Evolutionary conservation across 257 asterid species (phyloP).

Genomic region (Plantago ovata): DNA sequence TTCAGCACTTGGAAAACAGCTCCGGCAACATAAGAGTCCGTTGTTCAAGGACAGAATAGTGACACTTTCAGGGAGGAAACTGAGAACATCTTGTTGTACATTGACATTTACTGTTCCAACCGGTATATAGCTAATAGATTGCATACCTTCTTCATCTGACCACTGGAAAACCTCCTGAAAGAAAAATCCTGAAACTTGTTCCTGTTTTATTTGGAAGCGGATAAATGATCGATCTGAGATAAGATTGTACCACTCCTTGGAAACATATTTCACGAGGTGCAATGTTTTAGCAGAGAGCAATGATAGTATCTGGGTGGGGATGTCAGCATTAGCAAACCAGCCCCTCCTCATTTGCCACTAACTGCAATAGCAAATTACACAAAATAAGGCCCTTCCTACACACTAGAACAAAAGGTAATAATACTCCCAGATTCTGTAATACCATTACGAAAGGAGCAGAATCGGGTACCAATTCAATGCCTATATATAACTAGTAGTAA

Average conservation of each 20-base stretch:
- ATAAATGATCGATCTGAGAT: slow-evolving; percentile 49
- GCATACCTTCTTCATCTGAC: slow-evolving; percentile 30
- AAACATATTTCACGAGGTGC: slow-evolving; percentile 43
- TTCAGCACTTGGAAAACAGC: slow-evolving; percentile 29
- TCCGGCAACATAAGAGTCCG: slow-evolving; percentile 64
- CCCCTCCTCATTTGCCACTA: slow-evolving; percentile 24
- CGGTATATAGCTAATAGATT: slow-evolving; percentile 45
- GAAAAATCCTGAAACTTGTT: slow-evolving; percentile 49
- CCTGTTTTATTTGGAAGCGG: slow-evolving; percentile 28
- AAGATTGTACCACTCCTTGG: slow-evolving; percentile 48
- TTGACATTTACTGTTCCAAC: slow-evolving; percentile 8
- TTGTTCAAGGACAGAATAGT: slow-evolving; percentile 41
- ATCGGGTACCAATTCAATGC: too few species aligned
- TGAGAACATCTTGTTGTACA: slow-evolving; percentile 25
- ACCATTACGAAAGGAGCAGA: too few species aligned
- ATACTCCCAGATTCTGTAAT: too few species aligned
- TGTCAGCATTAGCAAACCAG: slow-evolving; percentile 38
- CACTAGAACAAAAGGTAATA: too few species aligned
- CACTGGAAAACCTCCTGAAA: slow-evolving; percentile 46
- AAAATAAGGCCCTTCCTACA: too few species aligned
- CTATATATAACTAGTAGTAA: too few species aligned
- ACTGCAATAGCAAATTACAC: too few species aligned
- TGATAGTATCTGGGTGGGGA: slow-evolving; percentile 33
- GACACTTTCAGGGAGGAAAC: slow-evolving; percentile 57
- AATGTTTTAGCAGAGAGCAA: slow-evolving; percentile 39